Conservation (phyloP, 106 monocot species). For the Iris macrosiphon region DNA sequence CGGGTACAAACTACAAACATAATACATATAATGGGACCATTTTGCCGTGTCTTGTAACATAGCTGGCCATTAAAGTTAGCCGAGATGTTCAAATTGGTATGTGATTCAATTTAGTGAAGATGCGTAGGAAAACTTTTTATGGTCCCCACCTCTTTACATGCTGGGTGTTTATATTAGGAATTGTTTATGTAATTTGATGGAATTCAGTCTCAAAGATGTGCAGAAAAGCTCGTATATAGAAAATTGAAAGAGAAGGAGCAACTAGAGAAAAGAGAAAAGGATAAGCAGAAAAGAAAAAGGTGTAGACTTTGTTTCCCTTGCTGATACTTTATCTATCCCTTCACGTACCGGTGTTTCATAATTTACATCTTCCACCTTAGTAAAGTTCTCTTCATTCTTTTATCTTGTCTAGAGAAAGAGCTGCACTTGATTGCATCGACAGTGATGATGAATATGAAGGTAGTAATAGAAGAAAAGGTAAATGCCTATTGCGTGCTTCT, state of each 20-base stretch:
- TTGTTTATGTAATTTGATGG: constrained; percentile 15
- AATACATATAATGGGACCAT: too few relatives aligned
- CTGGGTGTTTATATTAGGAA: too few relatives aligned
- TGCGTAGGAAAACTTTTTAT: too few relatives aligned
- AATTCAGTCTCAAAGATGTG: constrained; percentile 46
- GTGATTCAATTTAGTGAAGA: too few relatives aligned
- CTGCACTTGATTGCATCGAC: constrained; percentile 3
- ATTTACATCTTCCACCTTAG: not conserved
- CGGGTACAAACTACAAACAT: too few relatives aligned
- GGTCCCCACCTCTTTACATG: too few relatives aligned
- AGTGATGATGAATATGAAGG: constrained; percentile 17
- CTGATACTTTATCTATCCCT: not conserved
- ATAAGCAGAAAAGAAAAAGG: constrained; percentile 37
- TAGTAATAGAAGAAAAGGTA: constrained; percentile 21
- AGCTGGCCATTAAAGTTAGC: too few relatives aligned
- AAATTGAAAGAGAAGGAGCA: constrained; percentile 42
- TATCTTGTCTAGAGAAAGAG: constrained; percentile 17
- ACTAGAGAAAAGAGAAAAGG: constrained; percentile 16
- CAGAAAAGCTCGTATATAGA: constrained; percentile 71
- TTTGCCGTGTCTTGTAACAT: too few relatives aligned
- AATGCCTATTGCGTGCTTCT: not conserved
- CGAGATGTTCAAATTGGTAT: too few relatives aligned
- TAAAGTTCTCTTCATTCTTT: not conserved
- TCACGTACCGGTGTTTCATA: not conserved
- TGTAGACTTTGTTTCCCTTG: not conserved